Evolutionary conservation across 1,284 basidiomycete genomes (phyloP), one percentile per base, ranked within the genome.

Genomic region (Puccinia polysora): DNA sequence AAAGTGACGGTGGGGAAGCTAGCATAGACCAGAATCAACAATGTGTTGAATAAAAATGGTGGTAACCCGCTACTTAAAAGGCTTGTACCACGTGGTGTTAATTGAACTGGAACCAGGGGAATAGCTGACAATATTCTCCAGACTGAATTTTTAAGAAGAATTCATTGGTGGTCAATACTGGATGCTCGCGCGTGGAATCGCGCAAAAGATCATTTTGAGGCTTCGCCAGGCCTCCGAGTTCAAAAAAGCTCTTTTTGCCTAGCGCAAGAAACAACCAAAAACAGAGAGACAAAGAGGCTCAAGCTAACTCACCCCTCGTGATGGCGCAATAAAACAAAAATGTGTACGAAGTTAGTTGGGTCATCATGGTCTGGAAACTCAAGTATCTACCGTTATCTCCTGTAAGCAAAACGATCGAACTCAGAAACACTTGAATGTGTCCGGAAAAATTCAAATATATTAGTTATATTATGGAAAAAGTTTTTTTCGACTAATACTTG

Each of bases 231-330:
- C 6, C 15, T 32, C 8, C 20, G 6, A 20, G 36, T 34, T 58
- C 8, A 34, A 12, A 36, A 58, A 58, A 58, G 55, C n/a, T 20
- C 23, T 5, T 45, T 10, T 45, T 10, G n/a, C 10, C 40, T 45
- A 10, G 30, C 7, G 23, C 25, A 58, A 36, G 36, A n/a, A n/a
- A 23, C 8, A 55, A 25, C 38, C 5, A 36, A 40, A 40, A 8
- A 18, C 14, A 43, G 8, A 60, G 58, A n/a, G 2, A 23, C 25
- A 7, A 32, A 30, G 3, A 18, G 25, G 25, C n/a, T n/a, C n/a
- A n/a, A n/a, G n/a, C n/a, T n/a, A n/a, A 45, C 58, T 60, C 25
- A 60, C 58, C 40, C 23, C 58, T 60, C 25, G 40, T 40, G 18
- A 38, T 38, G 40, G 38, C 58, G 18, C 58, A 60, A 40, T 45